Conservation (phyloP, 2,329 filamentous ascomycete species). For the Cladosporium sp. region DNA sequence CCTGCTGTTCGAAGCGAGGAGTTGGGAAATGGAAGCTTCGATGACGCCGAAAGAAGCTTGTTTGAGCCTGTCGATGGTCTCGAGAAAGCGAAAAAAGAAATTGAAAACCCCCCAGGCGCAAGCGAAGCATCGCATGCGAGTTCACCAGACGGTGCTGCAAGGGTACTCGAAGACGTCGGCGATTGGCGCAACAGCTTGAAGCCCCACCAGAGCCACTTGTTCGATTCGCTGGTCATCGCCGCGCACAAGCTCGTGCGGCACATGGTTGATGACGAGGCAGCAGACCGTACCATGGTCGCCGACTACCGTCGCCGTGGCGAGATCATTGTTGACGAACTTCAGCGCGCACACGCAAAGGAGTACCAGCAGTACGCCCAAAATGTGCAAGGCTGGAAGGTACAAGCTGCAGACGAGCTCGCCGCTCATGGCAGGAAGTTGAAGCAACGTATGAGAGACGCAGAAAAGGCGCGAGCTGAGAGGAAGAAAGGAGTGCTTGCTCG, state of each 20-base stretch:
- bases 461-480: conserved; percentile 18
- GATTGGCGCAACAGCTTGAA: conserved; percentile 41
- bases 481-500: not conserved
- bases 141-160: conserved; percentile 5
- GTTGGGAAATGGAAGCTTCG: conserved; percentile 12
- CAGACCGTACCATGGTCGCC: conserved; percentile 45
- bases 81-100: not conserved
- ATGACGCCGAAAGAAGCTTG: conserved; percentile 30
- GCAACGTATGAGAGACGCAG: conserved; percentile 17
- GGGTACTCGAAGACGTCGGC: conserved; percentile 32
- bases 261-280: conserved; percentile 49
- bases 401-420: conserved; percentile 15
- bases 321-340: conserved; percentile 45
- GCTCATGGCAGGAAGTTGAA: conserved; percentile 23
- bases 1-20: conserved; percentile 7
- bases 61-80: conserved; percentile 20
- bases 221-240: conserved; percentile 41
- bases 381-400: conserved; percentile 19
- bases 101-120: not conserved
- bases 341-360: conserved; percentile 42
- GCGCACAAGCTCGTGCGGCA: conserved; percentile 47
- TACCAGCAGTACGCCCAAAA: conserved; percentile 29
- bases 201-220: conserved; percentile 42
- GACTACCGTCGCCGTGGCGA: conserved; percentile 47
- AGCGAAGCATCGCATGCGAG: conserved; percentile 24